Conservation (phyloP, 2,329 filamentous ascomycete species). For the Apiospora rasikravindrae region DNA sequence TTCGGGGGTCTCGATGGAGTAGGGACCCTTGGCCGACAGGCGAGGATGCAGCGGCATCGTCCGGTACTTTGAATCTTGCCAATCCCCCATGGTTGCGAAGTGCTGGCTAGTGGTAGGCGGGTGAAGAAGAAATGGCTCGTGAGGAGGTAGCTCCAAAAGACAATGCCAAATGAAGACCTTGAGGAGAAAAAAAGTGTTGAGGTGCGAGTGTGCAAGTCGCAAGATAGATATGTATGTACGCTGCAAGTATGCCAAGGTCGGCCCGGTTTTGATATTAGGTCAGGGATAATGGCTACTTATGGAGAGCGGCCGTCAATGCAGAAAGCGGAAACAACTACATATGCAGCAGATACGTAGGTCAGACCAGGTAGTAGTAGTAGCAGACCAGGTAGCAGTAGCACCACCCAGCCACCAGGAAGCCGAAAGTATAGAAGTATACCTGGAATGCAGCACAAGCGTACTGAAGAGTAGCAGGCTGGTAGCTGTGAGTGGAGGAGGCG, state of each 20-base stretch:
- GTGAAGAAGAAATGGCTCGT: background rate
- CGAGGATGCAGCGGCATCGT: constrained; percentile 44
- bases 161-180: background rate
- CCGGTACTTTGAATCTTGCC: constrained; percentile 39
- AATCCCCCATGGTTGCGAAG: constrained; percentile 32
- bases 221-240: background rate
- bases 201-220: background rate
- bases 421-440: background rate
- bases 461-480: too few relatives aligned
- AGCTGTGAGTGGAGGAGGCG: background rate
- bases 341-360: background rate
- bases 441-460: background rate
- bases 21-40: constrained; percentile 65
- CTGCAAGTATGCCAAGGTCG: constrained; percentile 5
- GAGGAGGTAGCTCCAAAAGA: background rate
- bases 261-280: constrained; percentile 8
- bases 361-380: background rate
- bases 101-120: constrained; percentile 7
- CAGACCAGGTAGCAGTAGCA: background rate
- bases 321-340: constrained; percentile 11
- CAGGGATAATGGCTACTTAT: constrained; percentile 14
- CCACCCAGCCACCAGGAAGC: background rate
- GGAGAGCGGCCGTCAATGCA: constrained; percentile 2
- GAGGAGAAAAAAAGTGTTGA: background rate
- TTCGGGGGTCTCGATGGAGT: constrained; percentile 71